Percentiles rank a stretch among this genome's conserved stretches.
These are phyloP conservation scores for Cladosporium sp. DNA, from an alignment of 2,329 filamentous ascomycete genomes.

Conservation along the genomic window DNA sequence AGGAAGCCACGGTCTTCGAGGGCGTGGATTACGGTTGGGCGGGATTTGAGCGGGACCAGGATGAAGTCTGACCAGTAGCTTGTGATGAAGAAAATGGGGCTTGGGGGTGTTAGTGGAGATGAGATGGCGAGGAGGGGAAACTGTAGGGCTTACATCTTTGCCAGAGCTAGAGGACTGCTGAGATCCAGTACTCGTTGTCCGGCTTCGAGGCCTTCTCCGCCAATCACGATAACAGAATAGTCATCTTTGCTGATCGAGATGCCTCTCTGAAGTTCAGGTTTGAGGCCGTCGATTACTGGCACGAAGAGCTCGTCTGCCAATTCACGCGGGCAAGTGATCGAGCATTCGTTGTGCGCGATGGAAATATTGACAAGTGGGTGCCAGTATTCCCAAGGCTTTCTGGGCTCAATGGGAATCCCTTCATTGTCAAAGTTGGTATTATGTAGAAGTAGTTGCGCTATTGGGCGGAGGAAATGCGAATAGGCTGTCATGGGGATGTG, in stretches of 20 bases:
- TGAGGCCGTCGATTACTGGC: conserved; percentile 62
- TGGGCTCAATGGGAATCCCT: conserved; percentile 31
- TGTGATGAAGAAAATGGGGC: conserved; percentile 95
- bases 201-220: conserved; percentile 83
- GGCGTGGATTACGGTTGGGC: conserved; percentile 68
- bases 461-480: conserved; percentile 73
- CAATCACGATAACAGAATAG: conserved; percentile 84
- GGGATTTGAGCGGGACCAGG: conserved; percentile 72
- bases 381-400: conserved; percentile 44
- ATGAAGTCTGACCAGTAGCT: conserved; percentile 98
- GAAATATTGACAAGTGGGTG: conserved; percentile 91
- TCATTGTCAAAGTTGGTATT: conserved; percentile 35
- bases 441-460: conserved; percentile 72
- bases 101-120: conserved; percentile 23
- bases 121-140: neutral
- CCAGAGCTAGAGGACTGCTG: conserved; percentile 83
- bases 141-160: conserved; percentile 62
- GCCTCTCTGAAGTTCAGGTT: conserved; percentile 36
- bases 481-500: conserved; percentile 81
- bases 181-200: conserved; percentile 87
- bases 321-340: conserved; percentile 76
- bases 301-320: conserved; percentile 71
- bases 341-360: conserved; percentile 87
- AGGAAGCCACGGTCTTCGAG: conserved; percentile 76
- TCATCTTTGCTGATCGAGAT: conserved; percentile 76